Percentiles rank a stretch among this genome's conserved stretches.
phyloP scores from a whole-genome alignment of 2,329 filamentous ascomycete genomes.

The Monilinia polystroma region DNA sequence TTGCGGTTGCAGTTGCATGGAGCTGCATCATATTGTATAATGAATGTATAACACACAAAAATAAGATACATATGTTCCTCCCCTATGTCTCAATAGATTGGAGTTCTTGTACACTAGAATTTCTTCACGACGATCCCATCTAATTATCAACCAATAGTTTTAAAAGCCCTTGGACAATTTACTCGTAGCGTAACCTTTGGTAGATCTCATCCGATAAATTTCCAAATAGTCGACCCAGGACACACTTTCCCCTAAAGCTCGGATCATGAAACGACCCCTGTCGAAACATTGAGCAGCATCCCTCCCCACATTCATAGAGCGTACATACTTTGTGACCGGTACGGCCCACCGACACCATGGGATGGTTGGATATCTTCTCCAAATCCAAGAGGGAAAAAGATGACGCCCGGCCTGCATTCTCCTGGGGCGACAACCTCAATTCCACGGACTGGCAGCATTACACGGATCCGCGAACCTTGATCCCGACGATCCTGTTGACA shows the following conservation, averaged over 20 bases:
- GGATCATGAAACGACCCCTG: slow-evolving; percentile 19
- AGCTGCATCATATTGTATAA: slow-evolving; percentile 11
- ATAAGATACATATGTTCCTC: too few relatives aligned
- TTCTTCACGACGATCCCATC: neutral
- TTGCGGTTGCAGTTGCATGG: slow-evolving; percentile 10
- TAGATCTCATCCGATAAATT: slow-evolving; percentile 9
- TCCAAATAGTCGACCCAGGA: neutral
- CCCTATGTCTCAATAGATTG: too few relatives aligned
- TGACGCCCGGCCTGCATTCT: slow-evolving; percentile 41
- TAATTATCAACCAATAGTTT: neutral
- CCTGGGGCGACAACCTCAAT: slow-evolving; percentile 48
- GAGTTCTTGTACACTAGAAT: neutral
- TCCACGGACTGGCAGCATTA: slow-evolving; percentile 54
- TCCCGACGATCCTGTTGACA: slow-evolving; percentile 55
- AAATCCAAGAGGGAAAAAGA: slow-evolving; percentile 33
- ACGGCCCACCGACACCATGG: slow-evolving; percentile 42
- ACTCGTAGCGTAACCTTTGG: neutral
- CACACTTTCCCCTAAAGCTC: slow-evolving; percentile 7
- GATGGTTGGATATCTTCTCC: slow-evolving; percentile 49
- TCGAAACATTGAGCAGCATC: neutral
- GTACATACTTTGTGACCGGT: neutral
- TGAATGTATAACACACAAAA: neutral
- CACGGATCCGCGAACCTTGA: slow-evolving; percentile 53
- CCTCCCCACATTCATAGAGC: slow-evolving; percentile 14
- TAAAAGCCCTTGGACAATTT: neutral